phyloP scores from a whole-genome alignment of 148 eudicot species.

The Fallopia convolvulus region DNA sequence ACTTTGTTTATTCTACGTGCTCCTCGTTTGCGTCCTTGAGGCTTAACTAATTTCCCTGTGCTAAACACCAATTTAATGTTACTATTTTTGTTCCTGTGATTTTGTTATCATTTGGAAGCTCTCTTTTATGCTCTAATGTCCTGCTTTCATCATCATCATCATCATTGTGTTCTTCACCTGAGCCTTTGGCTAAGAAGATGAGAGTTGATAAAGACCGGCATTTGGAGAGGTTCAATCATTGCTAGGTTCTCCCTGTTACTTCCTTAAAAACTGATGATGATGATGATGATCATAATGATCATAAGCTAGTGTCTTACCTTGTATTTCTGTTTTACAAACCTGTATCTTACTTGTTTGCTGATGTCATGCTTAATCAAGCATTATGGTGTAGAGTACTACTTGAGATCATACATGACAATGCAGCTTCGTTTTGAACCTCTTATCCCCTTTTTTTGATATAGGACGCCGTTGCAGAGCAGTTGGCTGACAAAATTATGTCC shows the following conservation, averaged over 20 bases:
- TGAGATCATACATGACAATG: background rate
- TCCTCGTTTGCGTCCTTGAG: background rate
- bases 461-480: constrained; percentile 60
- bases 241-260: constrained; percentile 2
- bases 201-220: constrained; percentile 23
- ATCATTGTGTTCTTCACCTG: constrained; percentile 45
- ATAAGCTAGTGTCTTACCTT: constrained; percentile 9
- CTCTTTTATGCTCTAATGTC: background rate
- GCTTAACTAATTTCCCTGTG: background rate
- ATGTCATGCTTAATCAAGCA: background rate
- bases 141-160: constrained; percentile 18
- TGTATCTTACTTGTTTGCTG: background rate
- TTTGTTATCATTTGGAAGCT: background rate
- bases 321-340: background rate
- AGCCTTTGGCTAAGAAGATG: constrained; percentile 39
- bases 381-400: background rate
- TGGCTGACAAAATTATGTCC: constrained; percentile 50
- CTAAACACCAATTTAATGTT: background rate
- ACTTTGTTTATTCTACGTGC: background rate
- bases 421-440: background rate
- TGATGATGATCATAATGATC: constrained; percentile 11
- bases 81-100: background rate
- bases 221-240: constrained; percentile 26
- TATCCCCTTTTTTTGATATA: constrained; percentile 5
- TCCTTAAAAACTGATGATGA: constrained; percentile 11